phyloP scores from a whole-genome alignment of 345 rosid species.

The Arabidopsis suecica region DNA sequence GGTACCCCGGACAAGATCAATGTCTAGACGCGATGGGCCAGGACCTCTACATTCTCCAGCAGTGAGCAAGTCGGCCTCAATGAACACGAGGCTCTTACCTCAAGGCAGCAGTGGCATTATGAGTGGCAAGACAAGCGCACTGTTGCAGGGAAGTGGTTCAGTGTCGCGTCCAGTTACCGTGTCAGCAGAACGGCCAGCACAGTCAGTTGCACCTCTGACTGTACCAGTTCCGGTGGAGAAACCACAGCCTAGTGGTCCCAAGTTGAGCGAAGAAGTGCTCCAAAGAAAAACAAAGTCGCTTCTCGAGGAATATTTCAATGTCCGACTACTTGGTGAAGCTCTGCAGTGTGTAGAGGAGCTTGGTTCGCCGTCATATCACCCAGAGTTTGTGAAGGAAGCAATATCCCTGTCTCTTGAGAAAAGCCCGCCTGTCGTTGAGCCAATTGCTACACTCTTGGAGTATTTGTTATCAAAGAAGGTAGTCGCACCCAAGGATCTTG shows the following conservation, averaged over 20 bases:
- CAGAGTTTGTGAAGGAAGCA: conserved; percentile 78
- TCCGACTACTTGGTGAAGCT: conserved; percentile 64
- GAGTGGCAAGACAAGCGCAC: conserved; percentile 76
- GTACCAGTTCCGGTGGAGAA: conserved; percentile 45
- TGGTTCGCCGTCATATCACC: conserved; percentile 61
- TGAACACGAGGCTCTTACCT: conserved; percentile 72
- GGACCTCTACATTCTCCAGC: conserved; percentile 56
- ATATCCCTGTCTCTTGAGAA: conserved; percentile 64
- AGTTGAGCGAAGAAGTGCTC: conserved; percentile 53
- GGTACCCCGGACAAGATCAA: conserved; percentile 63
- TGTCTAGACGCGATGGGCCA: conserved; percentile 79
- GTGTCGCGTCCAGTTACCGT: conserved; percentile 31
- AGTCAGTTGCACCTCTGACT: conserved; percentile 33
- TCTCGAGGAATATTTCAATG: conserved; percentile 68
- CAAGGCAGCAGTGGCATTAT: conserved; percentile 75
- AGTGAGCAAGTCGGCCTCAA: conserved; percentile 56
- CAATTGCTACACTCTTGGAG: conserved; percentile 54
- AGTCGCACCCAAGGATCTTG: conserved; percentile 59
- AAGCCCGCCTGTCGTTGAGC: conserved; percentile 63
- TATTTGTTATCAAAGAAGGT: conserved; percentile 55
- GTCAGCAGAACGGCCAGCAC: conserved; percentile 46
- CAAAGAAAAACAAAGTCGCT: conserved; percentile 58
- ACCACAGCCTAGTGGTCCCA: conserved; percentile 42
- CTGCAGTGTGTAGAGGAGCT: conserved; percentile 68
- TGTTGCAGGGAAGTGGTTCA: conserved; percentile 64